Evolutionary conservation across 1,284 basidiomycete species (phyloP).

Genomic region (Cutaneotrichosporon cavernicola): DNA sequence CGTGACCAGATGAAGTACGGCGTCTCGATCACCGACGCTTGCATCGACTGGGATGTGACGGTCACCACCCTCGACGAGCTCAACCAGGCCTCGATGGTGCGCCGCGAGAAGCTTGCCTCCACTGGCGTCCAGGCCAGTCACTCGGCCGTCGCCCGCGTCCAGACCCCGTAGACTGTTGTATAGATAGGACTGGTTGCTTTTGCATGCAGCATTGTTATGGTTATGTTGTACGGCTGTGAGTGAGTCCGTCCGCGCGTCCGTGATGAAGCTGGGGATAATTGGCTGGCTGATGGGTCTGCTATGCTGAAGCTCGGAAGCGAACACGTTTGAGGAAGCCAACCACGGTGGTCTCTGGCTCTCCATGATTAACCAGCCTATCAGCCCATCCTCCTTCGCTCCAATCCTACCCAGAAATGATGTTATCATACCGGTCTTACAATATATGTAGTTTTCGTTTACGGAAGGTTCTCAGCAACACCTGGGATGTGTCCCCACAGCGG

Average conservation of each 20-base stretch:
- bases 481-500: not conserved
- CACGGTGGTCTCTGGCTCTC: too few species aligned
- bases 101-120: conserved; percentile 38
- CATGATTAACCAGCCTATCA: too few species aligned
- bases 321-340: too few species aligned
- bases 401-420: not conserved
- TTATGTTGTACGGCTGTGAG: not conserved
- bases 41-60: conserved; percentile 79
- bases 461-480: not conserved
- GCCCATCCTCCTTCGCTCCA: too few species aligned
- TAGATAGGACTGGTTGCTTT: conserved; percentile 7
- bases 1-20: conserved; percentile 71
- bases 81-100: conserved; percentile 56
- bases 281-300: too few species aligned
- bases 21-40: conserved; percentile 86
- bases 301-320: too few species aligned
- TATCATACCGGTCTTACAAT: not conserved
- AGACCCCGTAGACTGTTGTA: conserved; percentile 24
- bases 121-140: conserved; percentile 15
- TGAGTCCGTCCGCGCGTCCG: too few species aligned
- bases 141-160: conserved; percentile 23
- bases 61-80: conserved; percentile 72
- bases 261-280: too few species aligned
- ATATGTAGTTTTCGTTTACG: not conserved
- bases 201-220: conserved; percentile 1